Evolutionary conservation across 371 early-diverging fungal genomes (phyloP).

Genomic region (Mucor piriformis): DNA sequence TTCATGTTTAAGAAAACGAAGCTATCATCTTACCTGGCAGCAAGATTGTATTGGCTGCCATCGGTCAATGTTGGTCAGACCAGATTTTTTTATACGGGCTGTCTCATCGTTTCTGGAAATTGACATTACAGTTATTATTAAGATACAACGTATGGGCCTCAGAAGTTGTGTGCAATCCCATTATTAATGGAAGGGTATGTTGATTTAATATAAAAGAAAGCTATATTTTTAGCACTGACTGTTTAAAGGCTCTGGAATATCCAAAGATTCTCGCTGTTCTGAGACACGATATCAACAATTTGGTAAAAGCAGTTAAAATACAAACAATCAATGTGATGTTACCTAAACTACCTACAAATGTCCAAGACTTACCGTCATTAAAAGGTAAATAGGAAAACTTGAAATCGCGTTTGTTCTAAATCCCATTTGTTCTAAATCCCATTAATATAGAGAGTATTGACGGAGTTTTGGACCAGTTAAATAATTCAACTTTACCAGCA

Average conservation of each 20-base stretch:
- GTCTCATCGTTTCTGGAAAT: conserved; percentile 73
- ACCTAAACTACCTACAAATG: conserved; percentile 38
- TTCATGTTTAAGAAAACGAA: neutral
- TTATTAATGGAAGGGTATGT: neutral
- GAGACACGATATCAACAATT: neutral
- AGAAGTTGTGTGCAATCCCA: neutral
- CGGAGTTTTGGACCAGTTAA: conserved; percentile 24
- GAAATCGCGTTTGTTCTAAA: neutral
- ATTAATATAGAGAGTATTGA: conserved; percentile 36
- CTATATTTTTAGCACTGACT: neutral
- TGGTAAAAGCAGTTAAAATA: conserved; percentile 11
- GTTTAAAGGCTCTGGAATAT: neutral
- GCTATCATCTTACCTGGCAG: conserved; percentile 45
- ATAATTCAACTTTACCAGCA: conserved; percentile 35
- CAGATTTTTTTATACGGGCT: conserved; percentile 65
- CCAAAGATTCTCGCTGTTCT: conserved; percentile 2
- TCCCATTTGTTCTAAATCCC: neutral
- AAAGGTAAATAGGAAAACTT: conserved; percentile 31
- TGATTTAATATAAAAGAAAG: neutral
- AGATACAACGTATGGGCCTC: conserved; percentile 54
- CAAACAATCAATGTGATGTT: conserved; percentile 24
- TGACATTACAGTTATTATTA: conserved; percentile 70
- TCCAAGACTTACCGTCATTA: conserved; percentile 36
- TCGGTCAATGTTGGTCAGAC: conserved; percentile 71
- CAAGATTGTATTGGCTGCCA: conserved; percentile 53